Evolutionary conservation across 768 basidiomycete genomes (phyloP), one percentile per base, ranked within the genome.

Genomic region (Dioszegia hungarica): DNA sequence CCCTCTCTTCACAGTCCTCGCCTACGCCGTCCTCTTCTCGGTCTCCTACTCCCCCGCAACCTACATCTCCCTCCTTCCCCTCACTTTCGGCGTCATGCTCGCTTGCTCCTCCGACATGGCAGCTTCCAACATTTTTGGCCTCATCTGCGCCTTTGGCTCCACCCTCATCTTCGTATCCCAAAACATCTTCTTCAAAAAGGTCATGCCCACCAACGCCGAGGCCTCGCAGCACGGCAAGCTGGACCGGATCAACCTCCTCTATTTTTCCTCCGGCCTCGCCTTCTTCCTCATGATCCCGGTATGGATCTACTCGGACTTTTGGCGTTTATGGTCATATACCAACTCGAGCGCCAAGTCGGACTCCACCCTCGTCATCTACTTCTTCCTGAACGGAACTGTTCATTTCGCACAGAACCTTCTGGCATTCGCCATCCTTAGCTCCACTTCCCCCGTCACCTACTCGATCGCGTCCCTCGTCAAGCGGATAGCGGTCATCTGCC

Each of bases 161-260:
- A 95, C 95, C 28, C 78, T 99, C 56, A 86, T 99, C 63, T 98
- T 99, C 74, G 95, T 99, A 61, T 88, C 87, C 65, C 93, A 91
- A 62, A 99, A 99, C 77, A 98, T 99, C 67, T 95, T 93, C 77
- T 97, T 94, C 83, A 99, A 99, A 79, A 98, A 94, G 80, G 86
- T 98, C 61, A 87, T 99, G 83, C 95, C 95, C 1, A 78, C 76
- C 75, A 49, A 63, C 59, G 33, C 70, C 70, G 62, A 68, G 3
- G 52, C 56, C 15, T 60, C 64, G 12, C 62, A 61, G 25, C 61
- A 57, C 4, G 24, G 52, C 2, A 91, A 90, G 77, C 82, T 99
- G 31, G 95, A 99, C 82, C 98, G 98, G 80, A 83, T 98, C 68
- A 98, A 98, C 77, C 81, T 99, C 10, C 80, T 99, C 24, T 83